A percentile compares a stretch with the other conserved stretches of the same genome.
Conservation (phyloP, 306 rosid species). For the Betula pendula region DNA sequence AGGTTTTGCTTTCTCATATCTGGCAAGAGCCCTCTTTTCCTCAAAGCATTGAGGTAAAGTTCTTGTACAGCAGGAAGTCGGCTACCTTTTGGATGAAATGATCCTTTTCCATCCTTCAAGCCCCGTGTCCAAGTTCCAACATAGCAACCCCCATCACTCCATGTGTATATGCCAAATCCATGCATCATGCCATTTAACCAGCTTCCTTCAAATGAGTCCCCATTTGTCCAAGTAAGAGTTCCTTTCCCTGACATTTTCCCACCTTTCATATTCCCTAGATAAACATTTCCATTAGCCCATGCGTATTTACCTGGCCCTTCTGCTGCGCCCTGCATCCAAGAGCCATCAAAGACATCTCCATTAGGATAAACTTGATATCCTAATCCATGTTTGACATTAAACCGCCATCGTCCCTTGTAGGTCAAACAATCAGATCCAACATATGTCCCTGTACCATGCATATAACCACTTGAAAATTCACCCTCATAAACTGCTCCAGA, state of each 20-base stretch:
- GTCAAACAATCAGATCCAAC: conserved; percentile 53
- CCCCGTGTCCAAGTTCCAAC: conserved; percentile 98
- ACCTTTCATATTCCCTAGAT: conserved; percentile 91
- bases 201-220: conserved; percentile 92
- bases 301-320: conserved; percentile 97
- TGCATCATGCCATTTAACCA: conserved; percentile 96
- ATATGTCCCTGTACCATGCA: conserved; percentile 80
- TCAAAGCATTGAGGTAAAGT: conserved; percentile 81
- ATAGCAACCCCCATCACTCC: conserved; percentile 95
- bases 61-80: conserved; percentile 87
- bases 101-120: conserved; percentile 94
- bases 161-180: conserved; percentile 87
- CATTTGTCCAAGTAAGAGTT: conserved; percentile 89
- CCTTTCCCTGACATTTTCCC: conserved; percentile 97
- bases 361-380: conserved; percentile 88
- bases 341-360: conserved; percentile 89
- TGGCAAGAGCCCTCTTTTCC: conserved; percentile 91
- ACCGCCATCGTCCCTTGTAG: conserved; percentile 90
- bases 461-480: conserved; percentile 89
- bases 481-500: conserved; percentile 84
- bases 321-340: conserved; percentile 94
- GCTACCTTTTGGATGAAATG: conserved; percentile 85
- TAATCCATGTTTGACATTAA: conserved; percentile 89
- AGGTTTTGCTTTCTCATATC: conserved; percentile 78
- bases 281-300: conserved; percentile 89